Evolutionary conservation across 2,329 filamentous ascomycete species (phyloP).

Genomic region (Paracoccidioides brasiliensis): DNA sequence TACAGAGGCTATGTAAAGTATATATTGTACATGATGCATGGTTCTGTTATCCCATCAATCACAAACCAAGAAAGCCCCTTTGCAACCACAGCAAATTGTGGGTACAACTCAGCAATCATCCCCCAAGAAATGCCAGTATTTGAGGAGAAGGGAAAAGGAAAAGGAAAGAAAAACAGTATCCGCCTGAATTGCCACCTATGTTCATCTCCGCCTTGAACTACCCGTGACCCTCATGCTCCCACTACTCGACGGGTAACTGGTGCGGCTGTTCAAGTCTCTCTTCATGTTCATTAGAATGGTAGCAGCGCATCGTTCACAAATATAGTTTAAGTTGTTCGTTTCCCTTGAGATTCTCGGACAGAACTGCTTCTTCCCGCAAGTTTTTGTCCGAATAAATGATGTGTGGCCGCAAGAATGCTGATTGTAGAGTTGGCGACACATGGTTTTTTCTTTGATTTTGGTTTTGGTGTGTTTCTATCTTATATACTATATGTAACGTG

Average conservation of each 20-base stretch:
- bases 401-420: conserved; percentile 9
- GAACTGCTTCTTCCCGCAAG: conserved; percentile 10
- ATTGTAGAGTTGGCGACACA: conserved; percentile 11
- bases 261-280: background rate
- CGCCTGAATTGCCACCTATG: background rate
- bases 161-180: background rate
- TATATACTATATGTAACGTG: background rate
- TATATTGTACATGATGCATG: background rate
- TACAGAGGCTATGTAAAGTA: background rate
- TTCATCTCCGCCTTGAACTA: background rate
- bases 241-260: background rate
- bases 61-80: background rate
- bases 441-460: background rate
- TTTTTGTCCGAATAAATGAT: conserved; percentile 9
- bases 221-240: background rate
- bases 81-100: background rate
- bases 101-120: no score
- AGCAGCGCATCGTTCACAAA: conserved; percentile 11
- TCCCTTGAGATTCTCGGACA: conserved; percentile 7
- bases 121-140: background rate
- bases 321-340: conserved; percentile 1
- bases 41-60: background rate
- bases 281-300: conserved; percentile 8
- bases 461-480: background rate
- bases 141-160: background rate